Evolutionary conservation across 208 protist genomes (phyloP).

Genomic region (Acanthamoeba royreba): DNA sequence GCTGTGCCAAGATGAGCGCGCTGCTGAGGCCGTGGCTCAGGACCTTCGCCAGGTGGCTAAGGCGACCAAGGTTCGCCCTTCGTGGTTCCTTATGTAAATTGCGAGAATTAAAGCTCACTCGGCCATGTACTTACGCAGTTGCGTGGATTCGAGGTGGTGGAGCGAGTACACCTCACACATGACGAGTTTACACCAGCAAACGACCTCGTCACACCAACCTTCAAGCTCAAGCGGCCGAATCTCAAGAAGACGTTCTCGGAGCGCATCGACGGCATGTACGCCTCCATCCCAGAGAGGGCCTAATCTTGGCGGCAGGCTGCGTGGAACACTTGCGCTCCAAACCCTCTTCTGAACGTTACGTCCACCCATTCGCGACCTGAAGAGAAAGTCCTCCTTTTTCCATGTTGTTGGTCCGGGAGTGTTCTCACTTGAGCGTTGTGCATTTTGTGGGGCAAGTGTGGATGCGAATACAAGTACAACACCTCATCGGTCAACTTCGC

Average conservation of each 20-base stretch:
- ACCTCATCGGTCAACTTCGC: no score
- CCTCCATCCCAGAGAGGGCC: neutral
- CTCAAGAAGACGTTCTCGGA: neutral
- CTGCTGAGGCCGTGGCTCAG: neutral
- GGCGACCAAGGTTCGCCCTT: neutral
- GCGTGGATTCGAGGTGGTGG: neutral
- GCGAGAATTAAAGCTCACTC: no score
- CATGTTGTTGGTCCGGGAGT: no score
- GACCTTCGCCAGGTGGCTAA: conserved; percentile 2
- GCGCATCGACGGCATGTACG: neutral
- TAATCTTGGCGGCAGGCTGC: no score
- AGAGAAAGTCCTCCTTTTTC: no score
- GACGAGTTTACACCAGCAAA: conserved; percentile 77
- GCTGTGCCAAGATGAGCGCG: neutral
- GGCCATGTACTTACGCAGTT: no score
- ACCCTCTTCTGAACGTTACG: no score
- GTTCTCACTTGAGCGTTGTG: no score
- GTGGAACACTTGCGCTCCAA: no score
- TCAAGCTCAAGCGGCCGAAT: conserved; percentile 80
- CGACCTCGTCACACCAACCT: conserved; percentile 83
- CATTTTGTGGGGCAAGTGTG: neutral
- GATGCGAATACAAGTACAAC: neutral
- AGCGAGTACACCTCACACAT: neutral
- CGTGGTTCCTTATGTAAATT: no score
- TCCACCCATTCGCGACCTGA: no score